A percentile compares a stretch with the other conserved stretches of the same genome.
Evolutionary conservation across 768 basidiomycete genomes (phyloP).

Genomic region (Leccinum boreale): DNA sequence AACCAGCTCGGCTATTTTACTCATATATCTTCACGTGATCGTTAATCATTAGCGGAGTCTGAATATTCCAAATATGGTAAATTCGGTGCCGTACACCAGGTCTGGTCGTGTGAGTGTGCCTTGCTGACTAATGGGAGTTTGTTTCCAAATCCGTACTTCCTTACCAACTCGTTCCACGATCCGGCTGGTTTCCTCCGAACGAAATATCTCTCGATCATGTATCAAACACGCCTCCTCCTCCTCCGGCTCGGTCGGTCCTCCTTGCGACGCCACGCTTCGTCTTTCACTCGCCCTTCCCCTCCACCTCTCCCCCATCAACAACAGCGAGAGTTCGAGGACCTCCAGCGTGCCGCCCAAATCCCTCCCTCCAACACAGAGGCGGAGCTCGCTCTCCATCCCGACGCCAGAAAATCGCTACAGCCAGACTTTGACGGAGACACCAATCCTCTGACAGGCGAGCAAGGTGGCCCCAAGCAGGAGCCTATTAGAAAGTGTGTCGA

Average conservation of each 20-base stretch:
- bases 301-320: conserved; percentile 70
- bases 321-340: conserved; percentile 86
- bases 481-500: conserved; percentile 61
- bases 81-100: background rate
- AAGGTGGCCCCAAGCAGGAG: conserved; percentile 84
- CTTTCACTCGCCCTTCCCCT: conserved; percentile 61
- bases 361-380: conserved; percentile 40
- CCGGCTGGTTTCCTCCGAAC: background rate
- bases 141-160: background rate
- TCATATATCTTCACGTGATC: conserved; percentile 8
- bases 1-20: conserved; percentile 6
- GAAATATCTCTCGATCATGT: background rate
- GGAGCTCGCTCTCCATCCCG: conserved; percentile 60
- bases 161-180: background rate
- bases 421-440: conserved; percentile 77
- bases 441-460: conserved; percentile 82
- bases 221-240: background rate
- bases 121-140: background rate
- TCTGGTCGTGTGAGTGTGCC: conserved; percentile 4
- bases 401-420: conserved; percentile 54
- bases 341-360: conserved; percentile 58
- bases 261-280: conserved; percentile 27
- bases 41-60: background rate
- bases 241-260: background rate
- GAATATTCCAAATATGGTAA: background rate